phyloP scores from a whole-genome alignment of 1,139 yeast genomes.

The Lodderomyces orthopsilosis region DNA sequence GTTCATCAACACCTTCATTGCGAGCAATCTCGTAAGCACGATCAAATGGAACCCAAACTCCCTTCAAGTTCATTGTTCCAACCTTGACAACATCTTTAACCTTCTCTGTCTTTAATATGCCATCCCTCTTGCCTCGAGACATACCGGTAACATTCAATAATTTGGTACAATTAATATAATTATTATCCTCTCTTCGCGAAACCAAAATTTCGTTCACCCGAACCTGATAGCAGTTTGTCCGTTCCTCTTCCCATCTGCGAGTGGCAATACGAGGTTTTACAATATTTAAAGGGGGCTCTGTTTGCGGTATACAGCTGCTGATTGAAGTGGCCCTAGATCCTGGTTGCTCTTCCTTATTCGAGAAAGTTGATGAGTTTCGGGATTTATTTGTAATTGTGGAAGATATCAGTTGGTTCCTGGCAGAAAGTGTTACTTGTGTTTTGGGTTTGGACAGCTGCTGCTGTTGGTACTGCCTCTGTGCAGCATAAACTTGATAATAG shows the following conservation, averaged over 20 bases:
- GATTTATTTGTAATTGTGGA: slow-evolving; percentile 8
- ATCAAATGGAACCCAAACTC: slow-evolving; percentile 57
- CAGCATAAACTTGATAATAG: slow-evolving; percentile 8
- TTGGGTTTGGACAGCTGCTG: slow-evolving; percentile 3
- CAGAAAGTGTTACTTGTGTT: slow-evolving; percentile 1
- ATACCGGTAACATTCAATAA: slow-evolving; percentile 87
- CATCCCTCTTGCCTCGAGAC: slow-evolving; percentile 96
- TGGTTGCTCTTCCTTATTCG: slow-evolving; percentile 10
- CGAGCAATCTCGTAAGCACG: slow-evolving; percentile 52
- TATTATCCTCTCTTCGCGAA: slow-evolving; percentile 50
- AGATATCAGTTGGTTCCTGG: slow-evolving; percentile 4
- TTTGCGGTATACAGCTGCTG: slow-evolving; percentile 14
- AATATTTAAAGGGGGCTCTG: slow-evolving; percentile 16
- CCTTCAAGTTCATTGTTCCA: slow-evolving; percentile 55
- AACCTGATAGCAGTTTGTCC: slow-evolving; percentile 49
- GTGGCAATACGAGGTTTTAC: slow-evolving; percentile 42
- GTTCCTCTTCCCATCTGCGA: slow-evolving; percentile 49
- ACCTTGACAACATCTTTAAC: slow-evolving; percentile 45
- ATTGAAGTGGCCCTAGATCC: slow-evolving; percentile 18
- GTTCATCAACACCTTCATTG: slow-evolving; percentile 41
- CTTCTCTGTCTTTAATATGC: slow-evolving; percentile 59
- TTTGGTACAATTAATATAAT: slow-evolving; percentile 56
- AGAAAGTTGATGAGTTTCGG: slow-evolving; percentile 5
- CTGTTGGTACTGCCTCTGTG: slow-evolving; percentile 9
- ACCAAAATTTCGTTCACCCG: slow-evolving; percentile 44